Conservation (phyloP, 2,329 filamentous ascomycete species). For the Cordyceps javanica region DNA sequence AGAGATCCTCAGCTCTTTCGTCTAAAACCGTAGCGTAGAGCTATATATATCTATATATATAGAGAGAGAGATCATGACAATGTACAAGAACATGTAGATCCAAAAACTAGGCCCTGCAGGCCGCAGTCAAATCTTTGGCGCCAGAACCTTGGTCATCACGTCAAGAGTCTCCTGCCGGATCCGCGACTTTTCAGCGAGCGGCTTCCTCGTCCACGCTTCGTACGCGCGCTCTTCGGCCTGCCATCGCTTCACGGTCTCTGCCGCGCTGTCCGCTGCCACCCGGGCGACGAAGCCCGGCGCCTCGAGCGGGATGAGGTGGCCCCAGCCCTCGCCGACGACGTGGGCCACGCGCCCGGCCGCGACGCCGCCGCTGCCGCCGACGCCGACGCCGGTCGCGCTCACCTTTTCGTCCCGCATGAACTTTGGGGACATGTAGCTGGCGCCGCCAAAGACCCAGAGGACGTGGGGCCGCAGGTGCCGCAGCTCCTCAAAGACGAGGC, state of each 20-base stretch:
- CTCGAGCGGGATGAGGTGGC: constrained; percentile 84
- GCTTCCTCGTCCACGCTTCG: constrained; percentile 46
- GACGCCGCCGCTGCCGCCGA: constrained; percentile 61
- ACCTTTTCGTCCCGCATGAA: constrained; percentile 52
- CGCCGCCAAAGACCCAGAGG: constrained; percentile 62
- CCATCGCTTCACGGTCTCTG: constrained; percentile 51
- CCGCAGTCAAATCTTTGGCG: constrained; percentile 15
- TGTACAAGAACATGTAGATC: no score
- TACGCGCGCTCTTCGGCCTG: constrained; percentile 50
- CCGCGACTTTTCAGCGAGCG: constrained; percentile 47
- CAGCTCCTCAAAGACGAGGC: constrained; percentile 49
- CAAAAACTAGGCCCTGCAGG: neutral
- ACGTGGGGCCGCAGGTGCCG: constrained; percentile 56
- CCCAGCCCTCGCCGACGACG: constrained; percentile 56
- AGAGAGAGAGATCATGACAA: no score
- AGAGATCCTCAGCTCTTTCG: neutral
- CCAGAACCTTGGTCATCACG: constrained; percentile 48
- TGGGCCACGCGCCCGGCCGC: constrained; percentile 61
- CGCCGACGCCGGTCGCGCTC: constrained; percentile 54
- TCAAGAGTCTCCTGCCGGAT: constrained; percentile 35
- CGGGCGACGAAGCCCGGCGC: constrained; percentile 60
- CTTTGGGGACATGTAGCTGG: constrained; percentile 49
- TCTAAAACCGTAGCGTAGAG: neutral
- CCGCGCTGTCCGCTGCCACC: constrained; percentile 51
- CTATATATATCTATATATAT: no score